Base-by-base conservation (phyloP, 169 alveolate species). In the Plasmodium chabaudi region DNA sequence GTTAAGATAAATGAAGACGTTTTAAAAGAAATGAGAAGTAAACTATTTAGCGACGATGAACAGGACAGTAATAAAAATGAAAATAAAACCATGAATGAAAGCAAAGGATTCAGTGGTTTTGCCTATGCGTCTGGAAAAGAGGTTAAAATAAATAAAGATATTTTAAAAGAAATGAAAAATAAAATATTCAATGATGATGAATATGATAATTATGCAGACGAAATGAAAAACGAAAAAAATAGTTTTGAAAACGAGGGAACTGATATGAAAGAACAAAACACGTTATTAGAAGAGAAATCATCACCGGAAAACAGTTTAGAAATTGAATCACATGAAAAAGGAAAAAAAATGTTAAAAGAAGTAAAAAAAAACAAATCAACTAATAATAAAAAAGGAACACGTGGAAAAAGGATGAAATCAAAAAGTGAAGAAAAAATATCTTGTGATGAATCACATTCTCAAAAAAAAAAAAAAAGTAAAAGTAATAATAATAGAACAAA, bases 1-100 rank as follows among this genome's bases (percentile, higher is more conserved):
- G 69, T 23, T 12, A 75, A 27, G 12, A 63, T 75, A 49, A 63
- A 75, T 56, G 64, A 63, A 55, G 88, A 75, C 9, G 53, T 46
- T 21, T 55, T 75, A 49, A 63, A 51, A 15, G 59, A 21, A 34
- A 75, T 75, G 88, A 63, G 56, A 12, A 34, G 47, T 7, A 75
- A 21, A 13, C 71, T 75, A 13, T 75, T 75, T 68, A 46, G 67
- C 53, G 53, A 57, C 7, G 77, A 61, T 34, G 67, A 46, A 13
- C 44, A 15, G 9, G 23, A 49, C 9, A 57, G 12, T 17, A 17
- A 25, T 27, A 10, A 19, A 7, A 21, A 5, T 34, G 12, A 12
- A 51, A 19, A 75, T 42, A 46, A 75, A 53, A n/a, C 47, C 6
- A 75, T 25, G 47, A 51, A 55, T 10, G 21, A 55, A 47, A 47